Percentiles rank a stretch among this genome's conserved stretches.
phyloP scores from a whole-genome alignment of 345 rosid species.

The Leavenworthia alabamica region DNA sequence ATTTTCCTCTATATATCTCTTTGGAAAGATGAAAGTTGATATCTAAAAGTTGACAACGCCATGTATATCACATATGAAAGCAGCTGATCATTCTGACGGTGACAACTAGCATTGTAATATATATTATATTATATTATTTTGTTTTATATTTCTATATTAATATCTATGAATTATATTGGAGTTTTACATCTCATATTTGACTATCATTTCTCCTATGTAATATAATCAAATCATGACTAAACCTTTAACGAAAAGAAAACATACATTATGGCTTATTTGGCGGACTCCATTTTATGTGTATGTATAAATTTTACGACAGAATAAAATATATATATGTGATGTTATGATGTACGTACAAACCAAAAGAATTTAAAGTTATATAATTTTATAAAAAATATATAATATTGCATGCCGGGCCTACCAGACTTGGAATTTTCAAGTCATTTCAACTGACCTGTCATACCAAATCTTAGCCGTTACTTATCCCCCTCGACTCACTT shows the following conservation, averaged over 20 bases:
- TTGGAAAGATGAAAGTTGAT: no score
- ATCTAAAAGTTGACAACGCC: no score
- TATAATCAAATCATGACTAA: background rate
- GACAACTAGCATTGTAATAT: no score
- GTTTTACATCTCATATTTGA: background rate
- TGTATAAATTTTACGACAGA: background rate
- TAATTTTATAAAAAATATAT: background rate
- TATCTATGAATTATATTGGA: background rate
- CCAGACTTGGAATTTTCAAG: slow-evolving; percentile 37
- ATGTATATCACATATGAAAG: no score
- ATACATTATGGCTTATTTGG: background rate
- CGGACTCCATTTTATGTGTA: background rate
- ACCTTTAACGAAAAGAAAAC: background rate
- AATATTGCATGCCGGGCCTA: slow-evolving; percentile 24
- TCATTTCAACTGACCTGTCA: slow-evolving; percentile 17
- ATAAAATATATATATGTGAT: no score
- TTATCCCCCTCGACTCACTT: background rate
- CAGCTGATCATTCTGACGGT: no score
- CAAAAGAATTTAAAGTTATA: no score
- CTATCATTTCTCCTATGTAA: background rate
- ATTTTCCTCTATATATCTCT: no score
- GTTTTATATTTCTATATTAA: no score
- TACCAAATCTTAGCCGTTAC: slow-evolving; percentile 4
- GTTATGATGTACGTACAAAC: no score
- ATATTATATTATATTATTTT: no score